Evolutionary conservation across 768 basidiomycete species (phyloP), one percentile per base, ranked within the genome.

Genomic region (Lactarius pseudohatsudake): DNA sequence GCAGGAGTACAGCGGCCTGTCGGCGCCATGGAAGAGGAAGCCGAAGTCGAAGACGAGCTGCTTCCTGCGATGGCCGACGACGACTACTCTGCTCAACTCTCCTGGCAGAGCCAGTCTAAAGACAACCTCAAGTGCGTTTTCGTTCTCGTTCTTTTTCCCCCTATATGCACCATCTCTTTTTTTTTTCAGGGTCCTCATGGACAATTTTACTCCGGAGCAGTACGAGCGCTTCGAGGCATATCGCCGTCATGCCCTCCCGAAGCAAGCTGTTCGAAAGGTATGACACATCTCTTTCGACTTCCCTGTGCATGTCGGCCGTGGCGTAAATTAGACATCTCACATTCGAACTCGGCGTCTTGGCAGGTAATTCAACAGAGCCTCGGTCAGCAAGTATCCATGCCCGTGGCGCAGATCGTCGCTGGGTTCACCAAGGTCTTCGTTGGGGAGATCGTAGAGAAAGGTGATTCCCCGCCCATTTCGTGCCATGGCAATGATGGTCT

Each of bases 361-460:
- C 67, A 94, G 92, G 86, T 94, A 38, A 90, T 96, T 68, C 92
- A 93, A 73, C 90, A 93, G 76, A 84, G 85, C 1, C 79, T 88
- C 0, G 88, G 88, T 18, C 89, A 92, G 65, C 90, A 93, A 72
- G 91, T 92, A 7, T 92, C 92, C 4, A 87, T 89, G 71, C 91
- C 92, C 3, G 90, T 96, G 5, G 89, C 94, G 1, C 93, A 94
- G 69, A 86, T 95, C 54, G 89, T 96, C 2, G 92, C 93, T 6
- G 94, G 94, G 67, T 90, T 96, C 64, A 84, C 85, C 16, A 96
- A 96, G 73, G 92, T 96, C 0, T 96, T 95, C 67, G 92, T 96
- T 3, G 94, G 94, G 3, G 94, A 96, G 75, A 91, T 96, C 6
- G 84, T 95, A 20, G 94, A 95, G 74, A 91, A 90, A 78, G 93